These are phyloP conservation scores for Trametes elegans DNA, from an alignment of 768 basidiomycete species.

Conservation along the genomic window DNA sequence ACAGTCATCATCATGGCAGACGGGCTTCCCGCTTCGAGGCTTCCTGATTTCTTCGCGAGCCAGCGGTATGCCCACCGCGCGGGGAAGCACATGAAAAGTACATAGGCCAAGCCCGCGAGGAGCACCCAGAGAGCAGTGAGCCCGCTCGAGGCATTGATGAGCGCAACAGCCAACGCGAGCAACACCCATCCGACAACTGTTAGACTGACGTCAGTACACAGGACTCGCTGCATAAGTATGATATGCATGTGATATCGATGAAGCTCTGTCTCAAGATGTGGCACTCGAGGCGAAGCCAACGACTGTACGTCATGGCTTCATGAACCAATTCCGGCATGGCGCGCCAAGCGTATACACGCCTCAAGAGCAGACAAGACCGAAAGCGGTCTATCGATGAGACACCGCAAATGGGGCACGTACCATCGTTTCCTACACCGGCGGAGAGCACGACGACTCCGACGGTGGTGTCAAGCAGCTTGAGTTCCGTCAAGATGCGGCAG, in stretches of 20 bases:
- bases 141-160: slow-evolving; percentile 75
- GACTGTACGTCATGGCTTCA: no score
- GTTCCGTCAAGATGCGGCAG: slow-evolving; percentile 81
- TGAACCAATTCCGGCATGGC: no score
- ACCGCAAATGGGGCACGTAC: slow-evolving; percentile 7
- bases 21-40: slow-evolving; percentile 70
- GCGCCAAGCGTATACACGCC: no score
- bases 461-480: slow-evolving; percentile 76
- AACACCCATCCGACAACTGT: slow-evolving; percentile 71
- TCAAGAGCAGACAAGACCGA: no score
- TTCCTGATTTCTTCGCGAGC: slow-evolving; percentile 65
- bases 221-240: no score
- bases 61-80: slow-evolving; percentile 62
- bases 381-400: no score
- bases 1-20: slow-evolving; percentile 77
- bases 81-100: slow-evolving; percentile 64
- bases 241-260: no score
- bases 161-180: slow-evolving; percentile 78
- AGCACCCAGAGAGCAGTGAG: slow-evolving; percentile 80
- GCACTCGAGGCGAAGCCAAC: no score
- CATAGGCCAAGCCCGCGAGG: slow-evolving; percentile 63
- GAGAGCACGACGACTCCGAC: slow-evolving; percentile 84
- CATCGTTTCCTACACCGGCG: slow-evolving; percentile 69
- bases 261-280: no score
- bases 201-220: background rate